Conservation (phyloP, 2,329 filamentous ascomycete species). For the Westerdykella ornata region DNA sequence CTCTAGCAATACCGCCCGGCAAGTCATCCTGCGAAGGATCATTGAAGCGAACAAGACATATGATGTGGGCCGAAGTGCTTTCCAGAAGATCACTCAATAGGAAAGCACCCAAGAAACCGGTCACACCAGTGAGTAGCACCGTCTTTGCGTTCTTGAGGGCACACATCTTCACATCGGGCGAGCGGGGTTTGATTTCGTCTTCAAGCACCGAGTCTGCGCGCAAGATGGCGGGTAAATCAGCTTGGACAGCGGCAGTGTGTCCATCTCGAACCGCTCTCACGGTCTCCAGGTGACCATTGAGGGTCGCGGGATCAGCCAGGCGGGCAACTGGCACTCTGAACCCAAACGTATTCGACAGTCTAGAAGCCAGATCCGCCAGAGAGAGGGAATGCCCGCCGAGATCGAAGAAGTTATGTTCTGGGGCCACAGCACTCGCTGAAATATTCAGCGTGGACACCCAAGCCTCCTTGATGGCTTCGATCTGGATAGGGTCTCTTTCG, state of each 20-base stretch:
- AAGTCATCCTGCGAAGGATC: slow-evolving; percentile 59
- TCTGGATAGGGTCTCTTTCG: slow-evolving; percentile 54
- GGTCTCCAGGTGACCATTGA: slow-evolving; percentile 65
- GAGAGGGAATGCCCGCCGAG: slow-evolving; percentile 71
- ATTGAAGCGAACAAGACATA: slow-evolving; percentile 67
- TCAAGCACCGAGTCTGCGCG: slow-evolving; percentile 61
- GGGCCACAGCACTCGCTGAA: slow-evolving; percentile 55
- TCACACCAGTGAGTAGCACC: slow-evolving; percentile 66
- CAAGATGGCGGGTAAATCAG: slow-evolving; percentile 64
- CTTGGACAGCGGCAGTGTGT: slow-evolving; percentile 66
- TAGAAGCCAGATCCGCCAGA: slow-evolving; percentile 69
- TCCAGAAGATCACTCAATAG: slow-evolving; percentile 63
- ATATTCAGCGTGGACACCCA: slow-evolving; percentile 67
- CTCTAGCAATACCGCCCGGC: slow-evolving; percentile 61
- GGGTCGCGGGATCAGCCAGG: slow-evolving; percentile 63
- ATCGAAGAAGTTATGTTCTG: slow-evolving; percentile 73
- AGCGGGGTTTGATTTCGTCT: slow-evolving; percentile 58
- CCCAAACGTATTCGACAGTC: slow-evolving; percentile 62
- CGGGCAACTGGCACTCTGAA: slow-evolving; percentile 66
- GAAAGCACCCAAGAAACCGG: slow-evolving; percentile 70
- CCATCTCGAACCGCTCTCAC: slow-evolving; percentile 66
- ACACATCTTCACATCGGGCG: slow-evolving; percentile 44
- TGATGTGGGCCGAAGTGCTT: slow-evolving; percentile 59
- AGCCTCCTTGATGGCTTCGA: slow-evolving; percentile 61
- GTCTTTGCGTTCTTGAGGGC: slow-evolving; percentile 60